Evolutionary conservation across 257 asterid species (phyloP), one percentile per base, ranked within the genome.

Genomic region (Lavandula angustifolia): DNA sequence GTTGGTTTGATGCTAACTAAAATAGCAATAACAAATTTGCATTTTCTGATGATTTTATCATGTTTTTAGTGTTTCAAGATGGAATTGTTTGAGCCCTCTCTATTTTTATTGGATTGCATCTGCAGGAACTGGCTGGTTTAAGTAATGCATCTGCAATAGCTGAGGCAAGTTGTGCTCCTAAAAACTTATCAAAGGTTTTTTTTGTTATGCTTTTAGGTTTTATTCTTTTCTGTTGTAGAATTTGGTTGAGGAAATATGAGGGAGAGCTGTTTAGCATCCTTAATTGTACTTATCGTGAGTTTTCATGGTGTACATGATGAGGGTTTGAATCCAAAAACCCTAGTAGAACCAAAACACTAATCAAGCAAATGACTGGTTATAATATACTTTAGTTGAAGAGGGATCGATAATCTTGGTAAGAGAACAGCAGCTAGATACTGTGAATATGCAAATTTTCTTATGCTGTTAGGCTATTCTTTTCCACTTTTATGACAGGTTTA

Each of bases 41-140:
- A 43, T 32, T 54, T 46, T 16, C 11, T 9, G 18, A 22, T 9
- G 3, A 12, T 60, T 51, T 16, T 7, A 5, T 46, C n/a, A 31
- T 11, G 10, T 29, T 9, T 17, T 32, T 22, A 9, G 32, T 14
- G 40, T 0, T 61, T 54, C n/a, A 10, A 13, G 69, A 22, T 73
- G 64, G 43, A 38, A 13, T 9, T 64, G 27, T 41, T 62, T 40
- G 40, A 62, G 37, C 10, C 10, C 7, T 43, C 18, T 49, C 44
- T 47, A 18, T 2, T 34, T 58, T 54, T 12, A 9, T 49, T 57
- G 41, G 51, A 27, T 37, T 33, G 64, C n/a, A 74, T 62, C 32
- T 79, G 70, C 75, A 87, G 95, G 97, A 89, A 60, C 74, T 89
- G 75, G 89, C 89, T 79, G 97, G 97, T 38, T 78, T 87, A 77